Base-by-base conservation (phyloP, 108 stramenopile species). In the Nitzschia sp. region DNA sequence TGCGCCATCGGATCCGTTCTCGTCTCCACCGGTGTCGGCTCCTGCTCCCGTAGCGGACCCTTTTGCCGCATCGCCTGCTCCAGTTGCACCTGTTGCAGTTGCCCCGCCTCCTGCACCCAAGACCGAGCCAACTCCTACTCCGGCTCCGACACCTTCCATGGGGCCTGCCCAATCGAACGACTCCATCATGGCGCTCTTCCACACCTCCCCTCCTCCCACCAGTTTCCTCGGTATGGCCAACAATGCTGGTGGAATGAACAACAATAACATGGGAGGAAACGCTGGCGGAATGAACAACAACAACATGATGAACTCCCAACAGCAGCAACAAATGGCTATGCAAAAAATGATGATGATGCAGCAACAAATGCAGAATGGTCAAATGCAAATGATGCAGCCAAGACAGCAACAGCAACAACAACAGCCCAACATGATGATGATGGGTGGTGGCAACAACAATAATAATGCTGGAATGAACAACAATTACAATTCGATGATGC, bases 111-210 rank as follows among this genome's bases (percentile, higher is more conserved):
- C 72, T 56, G 53, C 56, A 6, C 51, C 57, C 51, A 50, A 63
- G 48, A 26, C 37, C 2, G 38, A 25, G 38, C 11, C 26, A 39
- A 26, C 37, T 12, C 24, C 20, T 6, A 40, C 57, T 38, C 21
- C 20, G 17, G 46, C 56, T 34, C 53, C 65, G 42, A 29, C 64
- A 11, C 41, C 41, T 20, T 46, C 65, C 61, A 34, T 34, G 29
- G 29, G 29, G 5, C 29, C 29, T 34, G 5, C 29, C 29, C 1
- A 34, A 34, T 80, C 81, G 19, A 86, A 74, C 51, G 83, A 79
- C 53, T 78, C 83, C 29, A 90, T 90, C 58, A 25, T 90, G 84
- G 72, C 81, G 41, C 76, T 90, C 80, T 90, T 90, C 65, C 71
- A 77, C 37, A 51, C 72, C 25, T 75, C 83, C 7, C 52, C 72